Conservation (phyloP, 768 basidiomycete genomes). For the Termitomyces bulborhizus region DNA sequence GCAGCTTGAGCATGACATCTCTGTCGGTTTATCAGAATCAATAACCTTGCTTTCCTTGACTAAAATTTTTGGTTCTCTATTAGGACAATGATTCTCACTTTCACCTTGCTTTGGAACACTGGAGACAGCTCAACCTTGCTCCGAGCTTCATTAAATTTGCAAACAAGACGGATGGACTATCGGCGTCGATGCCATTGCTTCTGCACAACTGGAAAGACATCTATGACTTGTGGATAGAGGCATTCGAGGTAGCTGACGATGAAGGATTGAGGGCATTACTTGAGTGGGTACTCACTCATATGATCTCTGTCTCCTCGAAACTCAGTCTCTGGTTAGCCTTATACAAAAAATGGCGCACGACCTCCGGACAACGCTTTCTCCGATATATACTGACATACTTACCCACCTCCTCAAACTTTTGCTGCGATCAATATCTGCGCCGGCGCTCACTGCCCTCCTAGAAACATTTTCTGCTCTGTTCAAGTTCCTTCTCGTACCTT, state of each 20-base stretch:
- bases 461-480: constrained; percentile 66
- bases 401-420: constrained; percentile 51
- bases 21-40: constrained; percentile 30
- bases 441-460: constrained; percentile 56
- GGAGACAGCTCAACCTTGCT: constrained; percentile 76
- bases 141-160: constrained; percentile 71
- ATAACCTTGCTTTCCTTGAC: background rate
- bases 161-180: constrained; percentile 49
- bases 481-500: constrained; percentile 66
- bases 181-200: constrained; percentile 73
- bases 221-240: constrained; percentile 54
- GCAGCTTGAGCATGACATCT: constrained; percentile 56
- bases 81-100: constrained; percentile 81
- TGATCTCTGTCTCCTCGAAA: background rate
- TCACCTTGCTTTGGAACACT: constrained; percentile 63
- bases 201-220: constrained; percentile 76
- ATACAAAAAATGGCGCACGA: constrained; percentile 77
- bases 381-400: constrained; percentile 53
- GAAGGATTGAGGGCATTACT: constrained; percentile 70
- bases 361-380: constrained; percentile 68
- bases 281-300: constrained; percentile 49
- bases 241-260: constrained; percentile 55
- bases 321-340: constrained; percentile 37
- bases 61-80: background rate
- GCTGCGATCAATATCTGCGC: constrained; percentile 52